Evolutionary conservation across 768 basidiomycete species (phyloP).

Genomic region (Boletus rubescentipes): DNA sequence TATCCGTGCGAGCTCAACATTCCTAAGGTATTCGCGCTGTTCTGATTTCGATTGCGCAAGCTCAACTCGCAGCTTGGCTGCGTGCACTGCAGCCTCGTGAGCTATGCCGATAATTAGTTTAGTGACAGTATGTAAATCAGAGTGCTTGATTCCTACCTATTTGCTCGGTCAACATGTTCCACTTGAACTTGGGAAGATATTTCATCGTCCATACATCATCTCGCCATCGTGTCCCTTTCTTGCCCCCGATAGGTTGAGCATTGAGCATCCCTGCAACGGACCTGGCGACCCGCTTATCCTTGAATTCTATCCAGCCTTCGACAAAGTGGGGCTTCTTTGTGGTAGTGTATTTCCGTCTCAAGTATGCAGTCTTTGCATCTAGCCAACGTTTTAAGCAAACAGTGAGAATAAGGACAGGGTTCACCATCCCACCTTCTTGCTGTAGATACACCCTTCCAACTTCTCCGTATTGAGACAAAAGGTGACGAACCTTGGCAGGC

Average conservation of each 20-base stretch:
- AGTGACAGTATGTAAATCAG: slow-evolving; percentile 5
- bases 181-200: slow-evolving; percentile 96
- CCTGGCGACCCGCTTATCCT: slow-evolving; percentile 88
- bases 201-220: slow-evolving; percentile 99
- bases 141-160: slow-evolving; percentile 68
- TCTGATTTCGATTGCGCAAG: slow-evolving; percentile 84
- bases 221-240: slow-evolving; percentile 86
- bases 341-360: slow-evolving; percentile 75
- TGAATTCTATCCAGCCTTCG: slow-evolving; percentile 99
- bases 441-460: slow-evolving; percentile 92
- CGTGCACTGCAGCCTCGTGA: slow-evolving; percentile 87
- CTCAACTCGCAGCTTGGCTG: slow-evolving; percentile 88
- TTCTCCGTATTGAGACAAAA: slow-evolving; percentile 88
- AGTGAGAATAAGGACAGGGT: neutral
- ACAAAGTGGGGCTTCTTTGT: slow-evolving; percentile 87
- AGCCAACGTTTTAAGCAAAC: slow-evolving; percentile 2
- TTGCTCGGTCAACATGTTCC: slow-evolving; percentile 99
- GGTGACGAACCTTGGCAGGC: slow-evolving; percentile 90
- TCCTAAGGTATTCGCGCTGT: slow-evolving; percentile 89
- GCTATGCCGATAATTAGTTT: slow-evolving; percentile 46
- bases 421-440: slow-evolving; percentile 67
- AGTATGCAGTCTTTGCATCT: slow-evolving; percentile 89
- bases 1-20: slow-evolving; percentile 90
- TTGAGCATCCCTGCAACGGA: slow-evolving; percentile 94
- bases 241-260: slow-evolving; percentile 92